These are phyloP conservation scores for Epicoccum nigrum DNA, from an alignment of 2,329 filamentous ascomycete genomes.

Conservation along the genomic window DNA sequence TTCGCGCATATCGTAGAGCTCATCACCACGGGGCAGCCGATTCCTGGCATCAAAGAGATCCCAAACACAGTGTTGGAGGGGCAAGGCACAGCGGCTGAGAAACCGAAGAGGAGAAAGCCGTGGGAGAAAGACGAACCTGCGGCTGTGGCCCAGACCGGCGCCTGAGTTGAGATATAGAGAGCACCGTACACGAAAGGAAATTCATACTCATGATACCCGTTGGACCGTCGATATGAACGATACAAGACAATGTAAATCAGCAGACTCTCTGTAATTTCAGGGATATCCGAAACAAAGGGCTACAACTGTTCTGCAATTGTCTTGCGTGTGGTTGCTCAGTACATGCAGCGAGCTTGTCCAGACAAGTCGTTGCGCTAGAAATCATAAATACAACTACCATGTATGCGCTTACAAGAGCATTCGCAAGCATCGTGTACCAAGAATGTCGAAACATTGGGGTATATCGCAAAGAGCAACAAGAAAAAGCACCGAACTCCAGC, in stretches of 20 bases:
- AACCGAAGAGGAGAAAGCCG: constrained; percentile 67
- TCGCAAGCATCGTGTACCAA: constrained; percentile 9
- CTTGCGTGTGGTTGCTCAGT: not conserved
- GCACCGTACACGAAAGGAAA: not conserved
- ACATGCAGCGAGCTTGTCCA: constrained; percentile 5
- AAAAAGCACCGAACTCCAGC: constrained; percentile 11
- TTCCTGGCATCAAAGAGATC: constrained; percentile 87
- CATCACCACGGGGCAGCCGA: constrained; percentile 79
- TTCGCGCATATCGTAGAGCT: constrained; percentile 88
- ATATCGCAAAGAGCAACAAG: constrained; percentile 31
- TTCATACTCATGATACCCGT: not conserved
- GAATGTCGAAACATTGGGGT: constrained; percentile 30
- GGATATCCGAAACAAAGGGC: too few relatives aligned
- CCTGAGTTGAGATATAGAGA: constrained; percentile 1
- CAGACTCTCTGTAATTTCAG: not conserved
- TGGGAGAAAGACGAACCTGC: constrained; percentile 72
- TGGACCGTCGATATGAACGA: not conserved
- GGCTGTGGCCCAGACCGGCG: not conserved
- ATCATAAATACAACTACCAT: not conserved
- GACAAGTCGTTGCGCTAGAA: constrained; percentile 4
- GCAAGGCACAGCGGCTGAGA: constrained; percentile 64
- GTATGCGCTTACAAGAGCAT: not conserved
- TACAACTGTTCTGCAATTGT: too few relatives aligned
- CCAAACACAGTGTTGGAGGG: constrained; percentile 78
- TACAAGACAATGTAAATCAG: not conserved